Percentiles rank a stretch among this genome's conserved stretches.
phyloP scores from a whole-genome alignment of 2,329 filamentous ascomycete species.

The Zelopaecilomyces penicillatus region DNA sequence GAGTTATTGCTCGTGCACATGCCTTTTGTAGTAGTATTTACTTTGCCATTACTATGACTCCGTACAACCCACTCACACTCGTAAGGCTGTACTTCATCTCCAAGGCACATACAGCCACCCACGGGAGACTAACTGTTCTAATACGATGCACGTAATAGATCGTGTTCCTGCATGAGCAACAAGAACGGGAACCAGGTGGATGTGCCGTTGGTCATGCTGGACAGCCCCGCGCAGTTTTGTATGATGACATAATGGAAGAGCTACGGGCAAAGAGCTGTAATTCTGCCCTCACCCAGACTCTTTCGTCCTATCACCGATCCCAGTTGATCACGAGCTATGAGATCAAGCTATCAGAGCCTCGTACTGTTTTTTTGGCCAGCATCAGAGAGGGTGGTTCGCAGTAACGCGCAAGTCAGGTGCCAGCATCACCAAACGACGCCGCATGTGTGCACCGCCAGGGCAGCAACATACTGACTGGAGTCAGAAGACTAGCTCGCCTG shows the following conservation, averaged over 20 bases:
- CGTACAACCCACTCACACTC: too few species aligned
- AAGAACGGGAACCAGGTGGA: too few species aligned
- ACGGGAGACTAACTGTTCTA: too few species aligned
- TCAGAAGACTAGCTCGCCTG: constrained; percentile 25
- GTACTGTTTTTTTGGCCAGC: not conserved
- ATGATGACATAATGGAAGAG: constrained; percentile 9
- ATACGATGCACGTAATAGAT: too few species aligned
- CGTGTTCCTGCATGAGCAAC: too few species aligned
- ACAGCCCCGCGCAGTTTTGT: not conserved
- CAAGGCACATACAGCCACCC: too few species aligned
- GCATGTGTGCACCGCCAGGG: constrained; percentile 7
- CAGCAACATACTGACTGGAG: constrained; percentile 5
- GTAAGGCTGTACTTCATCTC: too few species aligned
- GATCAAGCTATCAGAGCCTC: not conserved
- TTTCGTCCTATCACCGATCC: too few species aligned
- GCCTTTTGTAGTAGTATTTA: too few species aligned
- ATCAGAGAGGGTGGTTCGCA: constrained; percentile 3
- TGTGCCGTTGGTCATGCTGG: not conserved
- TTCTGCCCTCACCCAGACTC: constrained; percentile 2
- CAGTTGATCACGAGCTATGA: constrained; percentile 5
- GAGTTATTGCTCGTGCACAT: too few species aligned
- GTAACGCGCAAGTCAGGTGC: constrained; percentile 11
- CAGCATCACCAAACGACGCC: constrained; percentile 6
- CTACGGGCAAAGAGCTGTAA: not conserved
- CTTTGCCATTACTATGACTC: too few species aligned